Evolutionary conservation across 768 basidiomycete genomes (phyloP).

Genomic region (Coprinopsis strossmayeri): DNA sequence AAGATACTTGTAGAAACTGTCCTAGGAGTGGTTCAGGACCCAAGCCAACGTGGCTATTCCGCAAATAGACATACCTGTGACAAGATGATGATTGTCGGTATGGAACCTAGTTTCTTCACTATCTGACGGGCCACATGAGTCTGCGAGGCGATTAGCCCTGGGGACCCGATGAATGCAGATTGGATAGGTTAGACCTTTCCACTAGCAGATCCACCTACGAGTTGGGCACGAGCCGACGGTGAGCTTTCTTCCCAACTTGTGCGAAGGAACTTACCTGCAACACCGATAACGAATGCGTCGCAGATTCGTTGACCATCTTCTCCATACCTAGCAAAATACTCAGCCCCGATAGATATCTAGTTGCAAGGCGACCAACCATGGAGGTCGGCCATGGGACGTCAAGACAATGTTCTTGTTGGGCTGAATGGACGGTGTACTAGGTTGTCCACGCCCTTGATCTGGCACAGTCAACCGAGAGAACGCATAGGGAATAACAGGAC

Average conservation of each 20-base stretch:
- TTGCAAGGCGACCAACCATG: constrained; percentile 48
- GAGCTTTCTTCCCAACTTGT: background rate
- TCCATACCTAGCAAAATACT: constrained; percentile 52
- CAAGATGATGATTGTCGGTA: constrained; percentile 85
- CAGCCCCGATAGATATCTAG: background rate
- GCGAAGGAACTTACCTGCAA: constrained; percentile 56
- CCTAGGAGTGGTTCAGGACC: constrained; percentile 35
- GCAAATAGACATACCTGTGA: constrained; percentile 62
- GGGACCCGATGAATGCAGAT: background rate
- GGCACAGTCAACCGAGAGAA: background rate
- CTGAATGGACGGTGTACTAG: constrained; percentile 24
- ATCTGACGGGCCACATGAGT: constrained; percentile 84
- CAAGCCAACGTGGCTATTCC: background rate
- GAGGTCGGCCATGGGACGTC: constrained; percentile 79
- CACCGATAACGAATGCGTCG: constrained; percentile 79
- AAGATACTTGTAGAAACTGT: constrained; percentile 89
- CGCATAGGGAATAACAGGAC: background rate
- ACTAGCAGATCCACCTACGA: constrained; percentile 74
- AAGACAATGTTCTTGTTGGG: constrained; percentile 70
- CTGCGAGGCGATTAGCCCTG: constrained; percentile 26
- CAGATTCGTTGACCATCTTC: constrained; percentile 63
- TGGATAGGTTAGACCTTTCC: constrained; percentile 57
- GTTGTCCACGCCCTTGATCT: constrained; percentile 8
- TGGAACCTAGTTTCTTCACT: constrained; percentile 71
- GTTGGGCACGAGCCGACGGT: constrained; percentile 4